Evolutionary conservation across 306 rosid genomes (phyloP).

Genomic region (Dalbergia oliveri): DNA sequence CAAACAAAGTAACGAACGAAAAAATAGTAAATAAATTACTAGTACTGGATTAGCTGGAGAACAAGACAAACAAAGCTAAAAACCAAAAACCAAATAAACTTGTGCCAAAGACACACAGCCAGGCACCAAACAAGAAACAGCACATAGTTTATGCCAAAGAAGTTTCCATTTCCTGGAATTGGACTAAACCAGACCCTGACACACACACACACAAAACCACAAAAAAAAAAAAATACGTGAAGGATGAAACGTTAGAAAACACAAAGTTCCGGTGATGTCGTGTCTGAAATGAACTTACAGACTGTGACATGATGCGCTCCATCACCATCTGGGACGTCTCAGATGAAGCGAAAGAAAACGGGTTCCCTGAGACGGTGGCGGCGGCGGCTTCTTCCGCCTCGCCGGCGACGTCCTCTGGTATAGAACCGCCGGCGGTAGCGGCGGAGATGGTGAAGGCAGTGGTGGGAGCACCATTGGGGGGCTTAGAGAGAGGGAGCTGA

Average conservation of each 20-base stretch:
- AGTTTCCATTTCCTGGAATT: conserved; percentile 4
- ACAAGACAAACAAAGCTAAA: conserved; percentile 43
- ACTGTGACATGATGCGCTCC: conserved; percentile 95
- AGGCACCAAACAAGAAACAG: conserved; percentile 1
- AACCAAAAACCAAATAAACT: conserved; percentile 35
- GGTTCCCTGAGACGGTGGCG: conserved; percentile 74
- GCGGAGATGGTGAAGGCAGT: too few relatives aligned
- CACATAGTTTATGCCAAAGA: not conserved
- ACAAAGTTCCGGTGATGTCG: not conserved
- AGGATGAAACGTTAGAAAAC: not conserved
- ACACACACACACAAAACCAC: not conserved
- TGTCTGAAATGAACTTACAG: conserved; percentile 58
- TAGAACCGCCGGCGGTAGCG: conserved; percentile 16
- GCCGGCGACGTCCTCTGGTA: conserved; percentile 67
- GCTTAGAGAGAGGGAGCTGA: conserved; percentile 45
- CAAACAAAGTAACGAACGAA: not conserved
- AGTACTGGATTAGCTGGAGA: not conserved
- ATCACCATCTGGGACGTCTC: conserved; percentile 93
- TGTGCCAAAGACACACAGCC: not conserved
- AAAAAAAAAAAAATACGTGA: too few relatives aligned
- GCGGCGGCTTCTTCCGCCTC: conserved; percentile 64
- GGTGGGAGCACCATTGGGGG: not conserved
- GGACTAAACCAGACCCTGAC: not conserved
- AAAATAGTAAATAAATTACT: not conserved
- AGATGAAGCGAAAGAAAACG: conserved; percentile 81